phyloP scores from a whole-genome alignment of 2,329 filamentous ascomycete genomes.

The Arthrobotrys sinensis region DNA sequence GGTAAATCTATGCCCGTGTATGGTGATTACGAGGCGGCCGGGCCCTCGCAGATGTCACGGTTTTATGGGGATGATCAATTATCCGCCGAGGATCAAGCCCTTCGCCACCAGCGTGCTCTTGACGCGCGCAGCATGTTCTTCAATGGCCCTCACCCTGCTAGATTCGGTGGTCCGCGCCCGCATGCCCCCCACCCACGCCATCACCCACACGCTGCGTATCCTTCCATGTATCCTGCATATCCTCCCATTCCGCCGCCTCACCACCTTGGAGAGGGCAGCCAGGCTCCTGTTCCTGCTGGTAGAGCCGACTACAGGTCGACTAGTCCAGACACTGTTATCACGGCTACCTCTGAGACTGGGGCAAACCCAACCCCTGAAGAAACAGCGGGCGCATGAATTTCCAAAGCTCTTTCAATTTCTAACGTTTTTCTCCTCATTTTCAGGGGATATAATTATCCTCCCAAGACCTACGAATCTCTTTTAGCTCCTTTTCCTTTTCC shows the following conservation, averaged over 20 bases:
- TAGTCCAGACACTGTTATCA: conserved; percentile 16
- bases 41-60: conserved; percentile 2
- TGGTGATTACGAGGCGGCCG: neutral
- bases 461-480: neutral
- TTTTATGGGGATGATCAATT: conserved; percentile 12
- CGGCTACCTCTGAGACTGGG: neutral
- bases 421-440: neutral
- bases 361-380: neutral
- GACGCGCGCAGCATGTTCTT: conserved; percentile 17
- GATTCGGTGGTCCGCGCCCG: neutral
- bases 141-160: conserved; percentile 12
- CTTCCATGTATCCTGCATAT: neutral
- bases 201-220: conserved; percentile 12
- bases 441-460: neutral
- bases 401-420: neutral
- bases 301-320: conserved; percentile 10
- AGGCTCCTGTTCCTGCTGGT: neutral
- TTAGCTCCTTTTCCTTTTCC: conserved; percentile 22
- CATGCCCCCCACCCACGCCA: conserved; percentile 10
- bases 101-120: conserved; percentile 17
- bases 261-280: neutral
- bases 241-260: neutral
- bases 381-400: neutral
- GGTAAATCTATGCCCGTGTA: conserved; percentile 20
- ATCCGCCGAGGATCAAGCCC: neutral